Percentiles rank a stretch among this genome's conserved stretches.
These are phyloP conservation scores for Saturnispora ahearnii DNA, from an alignment of 805 yeast species.

Conservation along the genomic window DNA sequence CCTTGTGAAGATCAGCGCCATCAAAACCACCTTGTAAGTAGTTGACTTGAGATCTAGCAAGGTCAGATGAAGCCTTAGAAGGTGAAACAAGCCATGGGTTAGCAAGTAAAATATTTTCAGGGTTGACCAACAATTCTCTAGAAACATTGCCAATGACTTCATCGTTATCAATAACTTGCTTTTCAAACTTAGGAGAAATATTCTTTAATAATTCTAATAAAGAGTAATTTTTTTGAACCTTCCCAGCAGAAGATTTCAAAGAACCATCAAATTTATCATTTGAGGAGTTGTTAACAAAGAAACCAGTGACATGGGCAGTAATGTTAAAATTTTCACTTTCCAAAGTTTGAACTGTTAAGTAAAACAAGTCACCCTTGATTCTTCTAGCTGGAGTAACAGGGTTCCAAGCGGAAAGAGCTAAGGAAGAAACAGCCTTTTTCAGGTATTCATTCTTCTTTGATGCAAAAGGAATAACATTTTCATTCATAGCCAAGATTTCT, in stretches of 20 bases:
- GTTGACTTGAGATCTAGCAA: conserved; percentile 50
- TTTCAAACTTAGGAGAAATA: conserved; percentile 56
- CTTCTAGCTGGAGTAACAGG: conserved; percentile 65
- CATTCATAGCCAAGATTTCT: conserved; percentile 10
- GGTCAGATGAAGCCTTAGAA: conserved; percentile 36
- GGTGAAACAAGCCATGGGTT: conserved; percentile 68
- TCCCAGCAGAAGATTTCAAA: conserved; percentile 25
- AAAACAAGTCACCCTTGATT: conserved; percentile 69
- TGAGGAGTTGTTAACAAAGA: conserved; percentile 65
- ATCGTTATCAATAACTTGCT: conserved; percentile 45
- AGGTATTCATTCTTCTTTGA: conserved; percentile 27
- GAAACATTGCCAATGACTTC: conserved; percentile 34
- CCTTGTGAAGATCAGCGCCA: conserved; percentile 51
- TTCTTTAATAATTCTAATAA: conserved; percentile 51
- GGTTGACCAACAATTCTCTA: conserved; percentile 50
- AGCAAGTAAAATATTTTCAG: conserved; percentile 51
- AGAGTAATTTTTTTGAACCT: conserved; percentile 29
- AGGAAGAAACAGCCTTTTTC: conserved; percentile 45
- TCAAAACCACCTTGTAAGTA: conserved; percentile 48
- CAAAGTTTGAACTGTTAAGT: conserved; percentile 63
- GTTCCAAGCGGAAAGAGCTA: conserved; percentile 68
- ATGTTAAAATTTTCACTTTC: conserved; percentile 76
- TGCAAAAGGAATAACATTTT: conserved; percentile 19
- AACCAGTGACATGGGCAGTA: conserved; percentile 74
- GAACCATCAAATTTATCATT: conserved; percentile 63